Conservation (phyloP, 306 rosid species). For the Citrullus mucosospermus region DNA sequence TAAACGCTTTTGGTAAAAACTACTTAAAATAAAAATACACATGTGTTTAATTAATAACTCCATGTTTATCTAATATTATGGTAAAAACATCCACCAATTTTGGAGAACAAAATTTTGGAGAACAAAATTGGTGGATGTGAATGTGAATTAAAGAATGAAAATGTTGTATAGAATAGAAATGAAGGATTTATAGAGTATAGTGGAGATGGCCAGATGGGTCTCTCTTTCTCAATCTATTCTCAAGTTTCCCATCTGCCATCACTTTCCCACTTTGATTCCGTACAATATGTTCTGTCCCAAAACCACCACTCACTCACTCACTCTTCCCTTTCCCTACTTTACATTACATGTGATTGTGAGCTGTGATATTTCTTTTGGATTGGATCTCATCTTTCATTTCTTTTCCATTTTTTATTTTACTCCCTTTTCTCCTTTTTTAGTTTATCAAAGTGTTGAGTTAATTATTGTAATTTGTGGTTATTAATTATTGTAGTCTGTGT, state of each 20-base stretch:
- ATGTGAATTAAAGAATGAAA: not conserved
- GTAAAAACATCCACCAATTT: too few species aligned
- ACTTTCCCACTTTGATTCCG: constrained; percentile 11
- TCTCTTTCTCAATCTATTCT: not conserved
- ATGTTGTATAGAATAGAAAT: not conserved
- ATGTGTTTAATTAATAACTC: too few species aligned
- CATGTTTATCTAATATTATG: too few species aligned
- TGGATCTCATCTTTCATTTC: not conserved
- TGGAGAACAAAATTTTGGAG: too few species aligned
- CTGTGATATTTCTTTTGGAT: not conserved
- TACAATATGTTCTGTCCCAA: constrained; percentile 6
- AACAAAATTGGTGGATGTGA: not conserved
- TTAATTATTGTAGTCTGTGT: too few species aligned
- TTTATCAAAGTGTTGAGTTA: too few species aligned
- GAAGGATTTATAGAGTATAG: not conserved
- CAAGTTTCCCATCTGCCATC: not conserved
- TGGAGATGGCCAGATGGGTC: not conserved
- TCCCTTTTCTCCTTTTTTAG: not conserved
- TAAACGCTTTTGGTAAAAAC: too few species aligned
- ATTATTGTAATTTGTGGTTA: too few species aligned
- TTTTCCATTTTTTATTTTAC: too few species aligned
- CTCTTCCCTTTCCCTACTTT: not conserved
- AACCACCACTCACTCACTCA: not conserved
- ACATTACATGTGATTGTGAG: not conserved
- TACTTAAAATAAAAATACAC: too few species aligned